A percentile compares a stretch with the other conserved stretches of the same genome.
phyloP scores from a whole-genome alignment of 2,329 filamentous ascomycete species.

The Paramyrothecium roridum region DNA sequence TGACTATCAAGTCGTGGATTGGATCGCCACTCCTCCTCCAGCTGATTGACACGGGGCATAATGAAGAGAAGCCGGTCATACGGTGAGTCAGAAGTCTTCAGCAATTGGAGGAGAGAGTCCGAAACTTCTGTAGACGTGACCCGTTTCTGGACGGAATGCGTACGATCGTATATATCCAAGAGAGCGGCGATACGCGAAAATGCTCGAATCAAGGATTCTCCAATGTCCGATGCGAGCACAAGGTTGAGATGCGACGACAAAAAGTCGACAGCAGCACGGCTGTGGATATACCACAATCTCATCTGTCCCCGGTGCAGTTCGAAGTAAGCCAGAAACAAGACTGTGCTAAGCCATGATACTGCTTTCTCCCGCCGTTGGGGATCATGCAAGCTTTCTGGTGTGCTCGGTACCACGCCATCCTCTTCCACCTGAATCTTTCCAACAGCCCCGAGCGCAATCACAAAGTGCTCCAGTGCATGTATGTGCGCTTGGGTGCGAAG shows the following conservation, averaged over 20 bases:
- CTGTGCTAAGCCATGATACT: conserved; percentile 10
- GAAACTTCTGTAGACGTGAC: conserved; percentile 6
- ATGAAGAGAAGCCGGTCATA: conserved; percentile 12
- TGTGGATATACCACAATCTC: conserved; percentile 13
- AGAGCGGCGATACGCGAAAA: conserved; percentile 13
- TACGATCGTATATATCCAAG: conserved; percentile 13
- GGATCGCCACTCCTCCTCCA: conserved; percentile 13
- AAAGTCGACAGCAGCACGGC: conserved; percentile 10
- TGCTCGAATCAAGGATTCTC: conserved; percentile 9
- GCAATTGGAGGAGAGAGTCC: neutral
- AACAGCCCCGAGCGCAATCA: conserved; percentile 7
- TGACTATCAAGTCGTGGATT: conserved; percentile 2
- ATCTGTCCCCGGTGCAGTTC: conserved; percentile 11
- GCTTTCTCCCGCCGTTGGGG: neutral
- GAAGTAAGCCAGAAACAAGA: conserved; percentile 10
- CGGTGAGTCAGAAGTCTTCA: conserved; percentile 1
- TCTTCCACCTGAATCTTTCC: neutral
- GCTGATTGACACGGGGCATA: conserved; percentile 6
- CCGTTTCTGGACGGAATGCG: conserved; percentile 6
- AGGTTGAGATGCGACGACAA: conserved; percentile 6
- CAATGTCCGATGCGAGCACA: conserved; percentile 2
- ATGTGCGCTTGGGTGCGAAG: conserved; percentile 4
- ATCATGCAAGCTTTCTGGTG: neutral
- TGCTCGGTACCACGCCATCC: neutral
- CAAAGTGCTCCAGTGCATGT: neutral